Percentiles rank a stretch among this genome's conserved stretches.
Conservation (phyloP, 2,329 filamentous ascomycete species). For the Penicillium nordicum region DNA sequence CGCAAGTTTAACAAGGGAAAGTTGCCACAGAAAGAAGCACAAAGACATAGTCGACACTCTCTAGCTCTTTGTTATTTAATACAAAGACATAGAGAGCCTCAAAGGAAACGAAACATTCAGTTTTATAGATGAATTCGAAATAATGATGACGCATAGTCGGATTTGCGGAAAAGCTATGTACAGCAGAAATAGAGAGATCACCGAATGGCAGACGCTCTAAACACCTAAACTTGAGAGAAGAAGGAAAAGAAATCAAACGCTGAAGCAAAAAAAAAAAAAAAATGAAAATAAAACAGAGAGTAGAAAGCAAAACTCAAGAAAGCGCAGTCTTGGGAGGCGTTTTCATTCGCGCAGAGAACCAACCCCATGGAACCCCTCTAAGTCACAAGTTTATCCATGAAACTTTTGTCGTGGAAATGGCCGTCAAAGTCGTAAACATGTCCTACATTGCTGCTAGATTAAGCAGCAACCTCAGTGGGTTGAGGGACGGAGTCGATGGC, state of each 20-base stretch:
- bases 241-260: not conserved
- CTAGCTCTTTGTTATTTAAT: not conserved
- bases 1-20: not conserved
- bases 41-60: not conserved
- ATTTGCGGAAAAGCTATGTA: constrained; percentile 15
- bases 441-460: not conserved
- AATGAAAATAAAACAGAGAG: not conserved
- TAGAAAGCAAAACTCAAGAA: constrained; percentile 3
- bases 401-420: constrained; percentile 10
- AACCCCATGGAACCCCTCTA: constrained; percentile 4
- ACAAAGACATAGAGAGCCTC: not conserved
- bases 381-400: constrained; percentile 6
- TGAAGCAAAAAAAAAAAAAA: not conserved
- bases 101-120: not conserved
- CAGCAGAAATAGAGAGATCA: constrained; percentile 10
- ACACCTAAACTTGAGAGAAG: constrained; percentile 9
- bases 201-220: constrained; percentile 18
- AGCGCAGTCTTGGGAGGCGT: not conserved
- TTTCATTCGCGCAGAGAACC: not conserved
- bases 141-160: not conserved
- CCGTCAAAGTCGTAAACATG: constrained; percentile 13
- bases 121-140: not conserved
- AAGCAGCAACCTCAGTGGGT: constrained; percentile 30
- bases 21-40: not conserved
- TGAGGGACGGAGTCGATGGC: constrained; percentile 48